These are phyloP conservation scores for Phaeomoniella chlamydospora DNA, from an alignment of 2,329 filamentous ascomycete species.

Conservation along the genomic window DNA sequence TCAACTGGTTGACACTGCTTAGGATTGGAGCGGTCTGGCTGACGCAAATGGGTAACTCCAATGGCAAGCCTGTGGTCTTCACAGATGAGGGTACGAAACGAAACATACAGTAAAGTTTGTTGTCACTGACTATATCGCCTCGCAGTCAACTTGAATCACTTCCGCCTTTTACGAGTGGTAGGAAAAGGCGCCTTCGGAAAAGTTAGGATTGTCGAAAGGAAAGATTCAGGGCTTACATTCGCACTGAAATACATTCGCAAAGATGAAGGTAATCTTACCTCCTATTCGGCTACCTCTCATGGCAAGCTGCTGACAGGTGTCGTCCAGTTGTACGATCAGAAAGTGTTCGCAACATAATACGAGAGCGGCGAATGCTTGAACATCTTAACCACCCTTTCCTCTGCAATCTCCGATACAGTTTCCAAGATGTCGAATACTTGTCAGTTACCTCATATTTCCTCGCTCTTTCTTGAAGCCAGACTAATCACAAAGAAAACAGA, in stretches of 20 bases:
- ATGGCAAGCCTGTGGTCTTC: constrained; percentile 84
- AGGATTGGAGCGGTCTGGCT: neutral
- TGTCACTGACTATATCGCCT: neutral
- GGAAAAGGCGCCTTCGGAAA: constrained; percentile 98
- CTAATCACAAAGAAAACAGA: constrained; percentile 27
- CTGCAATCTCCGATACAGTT: constrained; percentile 96
- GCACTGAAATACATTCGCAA: constrained; percentile 97
- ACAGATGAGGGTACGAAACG: constrained; percentile 70
- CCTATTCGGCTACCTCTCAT: constrained; percentile 7
- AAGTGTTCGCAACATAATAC: constrained; percentile 95
- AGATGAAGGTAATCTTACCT: constrained; percentile 82
- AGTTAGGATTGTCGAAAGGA: constrained; percentile 94
- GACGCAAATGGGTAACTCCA: constrained; percentile 74
- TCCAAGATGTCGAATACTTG: constrained; percentile 98
- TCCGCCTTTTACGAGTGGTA: constrained; percentile 85
- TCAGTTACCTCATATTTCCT: constrained; percentile 38
- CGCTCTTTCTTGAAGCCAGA: too few relatives aligned
- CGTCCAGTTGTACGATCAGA: constrained; percentile 81
- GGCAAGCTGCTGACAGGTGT: constrained; percentile 11
- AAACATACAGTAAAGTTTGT: constrained; percentile 2
- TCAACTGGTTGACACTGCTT: too few relatives aligned
- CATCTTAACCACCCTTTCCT: constrained; percentile 96
- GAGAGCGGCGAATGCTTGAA: constrained; percentile 94
- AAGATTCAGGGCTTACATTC: constrained; percentile 87
- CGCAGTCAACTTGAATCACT: constrained; percentile 94